These are phyloP conservation scores for Lachnum nothofagi DNA, from an alignment of 2,329 filamentous ascomycete species.

Conservation along the genomic window DNA sequence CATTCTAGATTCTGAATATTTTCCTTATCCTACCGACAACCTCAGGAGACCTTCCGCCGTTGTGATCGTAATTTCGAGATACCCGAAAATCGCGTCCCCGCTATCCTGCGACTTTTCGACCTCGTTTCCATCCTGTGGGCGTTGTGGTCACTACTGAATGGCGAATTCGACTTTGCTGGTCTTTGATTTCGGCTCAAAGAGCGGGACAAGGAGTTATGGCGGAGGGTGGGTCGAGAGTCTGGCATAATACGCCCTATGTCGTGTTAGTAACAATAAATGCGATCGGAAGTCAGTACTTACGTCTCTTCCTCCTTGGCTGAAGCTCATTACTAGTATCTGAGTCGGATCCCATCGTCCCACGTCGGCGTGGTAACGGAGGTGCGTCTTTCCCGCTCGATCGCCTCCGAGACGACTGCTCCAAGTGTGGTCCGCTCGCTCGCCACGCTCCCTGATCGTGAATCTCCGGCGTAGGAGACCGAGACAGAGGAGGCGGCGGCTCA, in stretches of 20 bases:
- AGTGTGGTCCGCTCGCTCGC: background rate
- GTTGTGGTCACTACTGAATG: background rate
- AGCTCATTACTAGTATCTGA: constrained; percentile 2
- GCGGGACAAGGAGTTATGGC: background rate
- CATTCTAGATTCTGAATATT: background rate
- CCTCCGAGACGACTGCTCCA: background rate
- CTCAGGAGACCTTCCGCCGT: constrained; percentile 2
- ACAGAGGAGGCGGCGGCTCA: constrained; percentile 9
- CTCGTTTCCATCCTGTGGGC: constrained; percentile 11
- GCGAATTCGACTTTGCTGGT: background rate
- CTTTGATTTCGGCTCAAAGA: background rate
- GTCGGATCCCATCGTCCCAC: constrained; percentile 4
- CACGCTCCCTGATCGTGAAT: background rate
- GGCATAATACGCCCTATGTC: constrained; percentile 6
- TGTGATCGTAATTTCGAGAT: constrained; percentile 2
- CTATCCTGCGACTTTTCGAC: constrained; percentile 5
- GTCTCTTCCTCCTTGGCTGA: constrained; percentile 3
- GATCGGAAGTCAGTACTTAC: background rate
- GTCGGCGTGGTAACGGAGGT: constrained; percentile 2
- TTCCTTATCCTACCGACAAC: background rate
- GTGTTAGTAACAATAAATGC: background rate
- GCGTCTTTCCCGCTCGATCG: constrained; percentile 1
- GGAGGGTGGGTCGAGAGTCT: background rate
- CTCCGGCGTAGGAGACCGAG: constrained; percentile 10
- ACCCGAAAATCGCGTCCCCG: background rate